These are phyloP conservation scores for Aegilops bicornis DNA, from an alignment of 176 grass and related monocot genomes.

Conservation along the genomic window DNA sequence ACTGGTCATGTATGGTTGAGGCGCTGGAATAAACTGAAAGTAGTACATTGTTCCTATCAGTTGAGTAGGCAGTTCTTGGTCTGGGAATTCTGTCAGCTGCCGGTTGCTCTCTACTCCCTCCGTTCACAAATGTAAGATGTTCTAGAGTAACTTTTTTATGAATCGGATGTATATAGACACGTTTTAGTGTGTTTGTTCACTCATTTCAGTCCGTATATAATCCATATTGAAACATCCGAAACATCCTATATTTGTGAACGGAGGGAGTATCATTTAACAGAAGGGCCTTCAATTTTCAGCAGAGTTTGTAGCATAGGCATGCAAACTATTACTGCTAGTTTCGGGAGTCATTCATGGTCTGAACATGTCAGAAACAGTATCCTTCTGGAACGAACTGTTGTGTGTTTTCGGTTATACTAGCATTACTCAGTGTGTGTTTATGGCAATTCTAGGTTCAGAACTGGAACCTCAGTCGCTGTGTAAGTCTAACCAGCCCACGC, in stretches of 20 bases:
- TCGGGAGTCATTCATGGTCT: not conserved
- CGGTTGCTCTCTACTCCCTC: not conserved
- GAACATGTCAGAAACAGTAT: not conserved
- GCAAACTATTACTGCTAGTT: not conserved
- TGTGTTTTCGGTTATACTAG: not conserved
- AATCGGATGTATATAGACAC: too few relatives aligned
- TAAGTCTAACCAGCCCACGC: not conserved
- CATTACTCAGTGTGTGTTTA: not conserved
- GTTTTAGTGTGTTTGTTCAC: too few relatives aligned
- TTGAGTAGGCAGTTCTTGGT: not conserved
- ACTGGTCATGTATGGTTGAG: not conserved
- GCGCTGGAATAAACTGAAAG: not conserved
- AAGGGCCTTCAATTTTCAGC: not conserved
- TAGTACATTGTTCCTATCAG: not conserved
- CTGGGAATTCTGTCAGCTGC: not conserved
- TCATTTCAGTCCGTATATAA: too few relatives aligned
- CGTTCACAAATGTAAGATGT: too few relatives aligned
- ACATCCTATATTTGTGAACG: too few relatives aligned
- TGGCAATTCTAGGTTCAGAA: constrained; percentile 7
- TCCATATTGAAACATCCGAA: too few relatives aligned
- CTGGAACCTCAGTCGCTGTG: not conserved
- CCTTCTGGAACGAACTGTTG: too few relatives aligned
- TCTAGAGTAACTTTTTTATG: too few relatives aligned
- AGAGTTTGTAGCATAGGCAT: not conserved
- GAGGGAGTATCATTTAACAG: not conserved